A percentile compares a stretch with the other conserved stretches of the same genome.
These are phyloP conservation scores for Hypericum perforatum DNA, from an alignment of 345 rosid species.

Conservation along the genomic window DNA sequence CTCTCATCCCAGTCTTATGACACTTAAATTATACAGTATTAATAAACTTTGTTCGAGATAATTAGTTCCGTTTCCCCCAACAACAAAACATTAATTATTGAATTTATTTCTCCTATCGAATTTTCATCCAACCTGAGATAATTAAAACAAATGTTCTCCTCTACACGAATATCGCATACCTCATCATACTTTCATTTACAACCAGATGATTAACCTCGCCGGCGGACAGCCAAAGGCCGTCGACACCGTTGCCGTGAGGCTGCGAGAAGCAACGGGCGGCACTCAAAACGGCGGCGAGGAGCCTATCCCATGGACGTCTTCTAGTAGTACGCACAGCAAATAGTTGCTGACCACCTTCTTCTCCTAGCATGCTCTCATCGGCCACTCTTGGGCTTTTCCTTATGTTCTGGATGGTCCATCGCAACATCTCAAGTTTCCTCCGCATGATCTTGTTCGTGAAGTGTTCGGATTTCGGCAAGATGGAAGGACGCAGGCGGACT, in stretches of 20 bases:
- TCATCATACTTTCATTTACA: conserved; percentile 90
- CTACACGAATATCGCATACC: conserved; percentile 87
- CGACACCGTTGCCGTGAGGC: conserved; percentile 52
- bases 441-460: conserved; percentile 21
- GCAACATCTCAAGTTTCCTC: conserved; percentile 26
- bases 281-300: conserved; percentile 25
- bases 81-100: too few species aligned
- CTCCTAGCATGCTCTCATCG: conserved; percentile 49
- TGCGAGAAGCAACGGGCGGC: conserved; percentile 53
- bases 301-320: conserved; percentile 20
- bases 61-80: too few species aligned
- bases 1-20: too few species aligned
- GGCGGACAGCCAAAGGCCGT: conserved; percentile 57
- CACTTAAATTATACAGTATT: too few species aligned
- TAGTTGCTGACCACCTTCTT: conserved; percentile 11
- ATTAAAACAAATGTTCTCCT: not conserved
- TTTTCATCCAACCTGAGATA: too few species aligned
- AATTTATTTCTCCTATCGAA: too few species aligned
- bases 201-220: conserved; percentile 77
- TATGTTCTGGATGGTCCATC: conserved; percentile 38
- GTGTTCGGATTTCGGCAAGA: not conserved
- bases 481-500: not conserved
- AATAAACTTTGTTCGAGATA: too few species aligned
- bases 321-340: conserved; percentile 8
- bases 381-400: conserved; percentile 65